phyloP scores from a whole-genome alignment of 768 basidiomycete genomes.

The Fistulinella prunicolor region DNA sequence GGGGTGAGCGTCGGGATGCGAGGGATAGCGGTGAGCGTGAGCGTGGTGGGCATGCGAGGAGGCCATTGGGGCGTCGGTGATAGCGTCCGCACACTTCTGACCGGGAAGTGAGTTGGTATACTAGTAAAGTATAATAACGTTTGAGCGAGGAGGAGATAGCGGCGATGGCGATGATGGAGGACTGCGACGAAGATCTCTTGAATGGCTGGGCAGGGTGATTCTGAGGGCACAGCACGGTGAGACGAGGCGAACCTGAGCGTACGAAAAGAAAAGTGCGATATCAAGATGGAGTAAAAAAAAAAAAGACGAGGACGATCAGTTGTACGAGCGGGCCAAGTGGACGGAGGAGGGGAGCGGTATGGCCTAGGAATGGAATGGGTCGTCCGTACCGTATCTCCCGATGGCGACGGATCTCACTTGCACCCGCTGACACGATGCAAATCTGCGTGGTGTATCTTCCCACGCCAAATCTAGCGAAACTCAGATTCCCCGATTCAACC shows the following conservation, averaged over 20 bases:
- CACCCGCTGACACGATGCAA: constrained; percentile 31
- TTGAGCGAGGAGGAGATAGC: constrained; percentile 16
- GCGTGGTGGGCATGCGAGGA: constrained; percentile 39
- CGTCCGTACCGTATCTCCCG: constrained; percentile 60
- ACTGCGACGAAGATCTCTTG: constrained; percentile 21
- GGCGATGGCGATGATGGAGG: constrained; percentile 19
- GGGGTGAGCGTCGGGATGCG: constrained; percentile 9
- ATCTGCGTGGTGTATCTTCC: constrained; percentile 29
- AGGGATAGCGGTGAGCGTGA: constrained; percentile 29
- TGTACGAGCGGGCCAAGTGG: neutral
- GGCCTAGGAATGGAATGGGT: constrained; percentile 16
- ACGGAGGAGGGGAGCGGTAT: constrained; percentile 6
- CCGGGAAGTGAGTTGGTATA: neutral
- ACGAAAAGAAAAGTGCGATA: no score
- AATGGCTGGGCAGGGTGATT: neutral
- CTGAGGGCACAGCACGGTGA: neutral
- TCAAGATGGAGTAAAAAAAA: constrained; percentile 4
- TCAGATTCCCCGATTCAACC: constrained; percentile 30
- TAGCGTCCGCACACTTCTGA: constrained; percentile 6
- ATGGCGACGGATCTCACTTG: constrained; percentile 54
- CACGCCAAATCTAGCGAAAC: constrained; percentile 22
- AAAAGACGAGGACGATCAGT: constrained; percentile 9
- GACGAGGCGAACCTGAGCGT: constrained; percentile 3
- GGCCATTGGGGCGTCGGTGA: constrained; percentile 33
- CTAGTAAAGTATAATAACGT: constrained; percentile 6